These are phyloP conservation scores for Prosopis cineraria DNA, from an alignment of 306 rosid genomes.

Conservation along the genomic window DNA sequence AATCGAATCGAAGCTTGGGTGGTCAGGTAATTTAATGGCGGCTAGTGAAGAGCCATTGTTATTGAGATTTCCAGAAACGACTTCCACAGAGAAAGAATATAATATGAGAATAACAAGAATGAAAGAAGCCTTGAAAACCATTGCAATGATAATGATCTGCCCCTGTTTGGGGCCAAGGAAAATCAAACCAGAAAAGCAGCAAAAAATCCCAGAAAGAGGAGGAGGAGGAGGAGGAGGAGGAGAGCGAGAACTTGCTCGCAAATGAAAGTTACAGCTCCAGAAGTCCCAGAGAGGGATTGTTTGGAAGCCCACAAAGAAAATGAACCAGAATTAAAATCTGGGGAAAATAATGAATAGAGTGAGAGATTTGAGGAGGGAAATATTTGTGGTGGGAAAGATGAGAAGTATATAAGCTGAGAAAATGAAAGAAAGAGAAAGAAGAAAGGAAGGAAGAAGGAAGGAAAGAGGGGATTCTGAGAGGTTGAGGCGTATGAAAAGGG, in stretches of 20 bases:
- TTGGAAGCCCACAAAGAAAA: constrained; percentile 9
- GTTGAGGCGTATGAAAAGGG: neutral
- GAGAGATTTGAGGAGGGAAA: neutral
- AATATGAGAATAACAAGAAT: constrained; percentile 37
- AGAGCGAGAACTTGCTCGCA: neutral
- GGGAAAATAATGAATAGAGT: constrained; percentile 4
- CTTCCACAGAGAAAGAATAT: constrained; percentile 24
- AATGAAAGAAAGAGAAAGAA: neutral
- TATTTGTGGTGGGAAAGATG: constrained; percentile 1
- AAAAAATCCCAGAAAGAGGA: constrained; percentile 32
- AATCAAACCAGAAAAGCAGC: constrained; percentile 39
- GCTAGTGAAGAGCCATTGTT: constrained; percentile 55
- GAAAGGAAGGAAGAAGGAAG: neutral
- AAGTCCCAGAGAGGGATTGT: neutral
- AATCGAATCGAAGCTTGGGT: constrained; percentile 54
- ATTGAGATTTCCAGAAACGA: constrained; percentile 40
- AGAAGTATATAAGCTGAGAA: constrained; percentile 14
- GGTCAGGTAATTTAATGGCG: constrained; percentile 63
- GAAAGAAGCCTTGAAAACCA: constrained; percentile 35
- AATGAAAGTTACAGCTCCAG: neutral
- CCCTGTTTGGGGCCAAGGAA: constrained; percentile 33
- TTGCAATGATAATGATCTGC: constrained; percentile 24
- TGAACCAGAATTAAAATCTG: constrained; percentile 25
- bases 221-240: neutral
- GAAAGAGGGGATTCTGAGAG: neutral